Conservation (phyloP, 371 early-diverging fungal species). For the Saksenaea vasiformis region DNA sequence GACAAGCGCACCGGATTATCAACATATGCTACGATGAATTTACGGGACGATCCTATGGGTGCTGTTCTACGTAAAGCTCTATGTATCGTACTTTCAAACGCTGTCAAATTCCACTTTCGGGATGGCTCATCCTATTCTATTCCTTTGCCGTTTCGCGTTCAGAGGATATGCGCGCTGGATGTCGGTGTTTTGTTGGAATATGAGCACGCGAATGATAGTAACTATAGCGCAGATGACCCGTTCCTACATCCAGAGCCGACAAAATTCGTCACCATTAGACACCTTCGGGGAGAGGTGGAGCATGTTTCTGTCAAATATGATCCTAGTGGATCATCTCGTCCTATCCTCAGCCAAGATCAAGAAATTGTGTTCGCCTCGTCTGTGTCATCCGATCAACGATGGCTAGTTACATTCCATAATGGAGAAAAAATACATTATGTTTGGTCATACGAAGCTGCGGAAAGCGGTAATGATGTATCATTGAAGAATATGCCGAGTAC, state of each 20-base stretch:
- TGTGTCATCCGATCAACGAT: slow-evolving; percentile 5
- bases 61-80: slow-evolving; percentile 15
- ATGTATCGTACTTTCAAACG: slow-evolving; percentile 17
- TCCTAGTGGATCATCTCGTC: neutral
- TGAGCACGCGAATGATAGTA: slow-evolving; percentile 2
- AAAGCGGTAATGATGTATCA: neutral
- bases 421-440: slow-evolving; percentile 7
- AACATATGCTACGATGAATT: neutral
- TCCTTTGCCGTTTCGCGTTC: slow-evolving; percentile 16
- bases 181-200: slow-evolving; percentile 19
- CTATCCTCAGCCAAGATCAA: slow-evolving; percentile 1
- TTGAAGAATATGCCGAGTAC: slow-evolving; percentile 6
- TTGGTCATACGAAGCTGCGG: slow-evolving; percentile 14
- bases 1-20: neutral
- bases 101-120: slow-evolving; percentile 18
- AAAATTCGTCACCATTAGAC: slow-evolving; percentile 8
- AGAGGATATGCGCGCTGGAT: slow-evolving; percentile 12
- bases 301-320: slow-evolving; percentile 9
- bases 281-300: slow-evolving; percentile 11
- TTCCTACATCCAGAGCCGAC: neutral
- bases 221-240: slow-evolving; percentile 1
- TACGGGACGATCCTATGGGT: neutral
- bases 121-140: slow-evolving; percentile 20
- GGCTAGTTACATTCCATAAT: slow-evolving; percentile 12
- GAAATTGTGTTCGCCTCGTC: slow-evolving; percentile 13